Percentiles rank a stretch among this genome's conserved stretches.
These are phyloP conservation scores for Chlamydomonas sp. DNA, from an alignment of 139 green algal genomes.

Conservation along the genomic window DNA sequence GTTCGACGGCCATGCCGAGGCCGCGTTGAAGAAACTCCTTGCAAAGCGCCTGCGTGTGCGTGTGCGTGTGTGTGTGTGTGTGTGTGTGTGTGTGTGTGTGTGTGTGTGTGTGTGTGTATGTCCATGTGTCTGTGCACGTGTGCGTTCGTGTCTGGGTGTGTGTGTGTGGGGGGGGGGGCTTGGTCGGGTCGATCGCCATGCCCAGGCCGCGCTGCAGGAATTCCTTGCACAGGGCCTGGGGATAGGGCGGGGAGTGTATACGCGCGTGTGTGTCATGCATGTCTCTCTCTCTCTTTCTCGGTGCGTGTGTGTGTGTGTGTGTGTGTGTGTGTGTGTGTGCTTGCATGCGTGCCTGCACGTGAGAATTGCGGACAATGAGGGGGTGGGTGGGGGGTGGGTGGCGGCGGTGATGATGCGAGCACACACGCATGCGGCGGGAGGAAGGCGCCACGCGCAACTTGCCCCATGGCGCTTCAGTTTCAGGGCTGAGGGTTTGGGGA, in stretches of 20 bases:
- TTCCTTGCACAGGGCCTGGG: slow-evolving; percentile 69
- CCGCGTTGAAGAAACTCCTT: slow-evolving; percentile 81
- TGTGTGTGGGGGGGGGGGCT: slow-evolving; percentile 72
- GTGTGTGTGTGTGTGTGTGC: neutral
- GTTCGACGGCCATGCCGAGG: slow-evolving; percentile 68
- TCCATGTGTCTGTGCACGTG: too few relatives aligned
- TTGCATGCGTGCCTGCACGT: too few relatives aligned
- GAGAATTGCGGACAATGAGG: too few relatives aligned
- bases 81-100: neutral
- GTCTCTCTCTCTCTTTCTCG: neutral
- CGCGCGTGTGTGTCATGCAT: neutral
- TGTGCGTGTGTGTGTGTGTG: neutral
- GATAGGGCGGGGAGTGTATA: neutral
- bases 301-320: neutral
- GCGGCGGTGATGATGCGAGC: slow-evolving; percentile 55
- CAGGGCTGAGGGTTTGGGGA: too few relatives aligned
- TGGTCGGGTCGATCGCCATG: slow-evolving; percentile 55
- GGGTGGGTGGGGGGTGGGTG: slow-evolving; percentile 68
- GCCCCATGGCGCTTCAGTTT: too few relatives aligned
- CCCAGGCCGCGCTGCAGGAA: slow-evolving; percentile 80
- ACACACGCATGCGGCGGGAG: too few relatives aligned
- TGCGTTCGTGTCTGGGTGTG: too few relatives aligned
- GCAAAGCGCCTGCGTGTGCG: slow-evolving; percentile 44
- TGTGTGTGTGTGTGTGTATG: neutral
- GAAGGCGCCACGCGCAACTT: too few relatives aligned